Conservation (phyloP, 257 asterid species). For the Eucommia ulmoides region DNA sequence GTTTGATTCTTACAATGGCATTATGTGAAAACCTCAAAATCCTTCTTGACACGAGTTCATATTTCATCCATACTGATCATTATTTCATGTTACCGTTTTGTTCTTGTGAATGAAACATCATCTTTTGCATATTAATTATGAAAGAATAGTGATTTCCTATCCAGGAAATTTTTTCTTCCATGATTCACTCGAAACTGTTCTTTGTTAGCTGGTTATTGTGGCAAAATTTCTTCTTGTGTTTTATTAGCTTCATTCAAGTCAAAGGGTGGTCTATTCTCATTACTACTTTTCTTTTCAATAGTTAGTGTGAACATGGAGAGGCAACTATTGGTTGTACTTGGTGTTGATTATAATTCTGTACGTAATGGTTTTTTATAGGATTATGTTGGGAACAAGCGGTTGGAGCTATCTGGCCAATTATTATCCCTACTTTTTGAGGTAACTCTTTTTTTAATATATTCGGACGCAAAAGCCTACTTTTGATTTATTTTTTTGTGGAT, state of each 20-base stretch:
- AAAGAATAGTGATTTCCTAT: no score
- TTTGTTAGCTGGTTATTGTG: not conserved
- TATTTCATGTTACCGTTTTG: no score
- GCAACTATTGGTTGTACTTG: conserved; percentile 3
- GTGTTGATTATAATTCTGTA: conserved; percentile 7
- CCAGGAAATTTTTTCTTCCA: no score
- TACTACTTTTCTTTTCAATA: not conserved
- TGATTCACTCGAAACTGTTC: not conserved
- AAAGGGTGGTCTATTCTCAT: not conserved
- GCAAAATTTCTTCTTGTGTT: not conserved
- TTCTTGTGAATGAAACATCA: no score
- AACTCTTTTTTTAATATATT: no score
- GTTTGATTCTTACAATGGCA: no score
- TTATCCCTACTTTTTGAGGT: conserved; percentile 91
- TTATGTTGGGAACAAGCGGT: conserved; percentile 90
- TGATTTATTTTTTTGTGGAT: no score
- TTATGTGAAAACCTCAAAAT: no score
- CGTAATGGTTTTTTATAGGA: conserved; percentile 31
- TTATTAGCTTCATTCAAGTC: not conserved
- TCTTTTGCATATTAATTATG: no score
- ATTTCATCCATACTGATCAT: no score
- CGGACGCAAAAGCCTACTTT: conserved; percentile 1
- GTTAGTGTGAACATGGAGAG: not conserved
- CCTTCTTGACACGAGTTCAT: no score
- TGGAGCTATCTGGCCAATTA: conserved; percentile 90